Evolutionary conservation across 163 green algal genomes (phyloP).

Genomic region (Scenedesmus sp.): DNA sequence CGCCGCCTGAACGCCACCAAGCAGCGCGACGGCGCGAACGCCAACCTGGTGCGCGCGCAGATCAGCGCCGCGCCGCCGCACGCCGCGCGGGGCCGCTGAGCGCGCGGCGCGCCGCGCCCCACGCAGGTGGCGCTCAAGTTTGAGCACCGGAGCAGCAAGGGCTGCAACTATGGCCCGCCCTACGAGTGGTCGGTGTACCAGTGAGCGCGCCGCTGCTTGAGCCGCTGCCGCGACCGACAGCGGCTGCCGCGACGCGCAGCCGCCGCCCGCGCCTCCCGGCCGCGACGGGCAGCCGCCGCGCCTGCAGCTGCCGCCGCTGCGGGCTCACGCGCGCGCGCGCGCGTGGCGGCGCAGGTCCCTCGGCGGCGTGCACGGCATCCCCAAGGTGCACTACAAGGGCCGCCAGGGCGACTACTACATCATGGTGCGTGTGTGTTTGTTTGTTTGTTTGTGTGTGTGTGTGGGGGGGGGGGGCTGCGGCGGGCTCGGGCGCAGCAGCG

Average conservation of each 20-base stretch:
- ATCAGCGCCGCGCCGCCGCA: not conserved
- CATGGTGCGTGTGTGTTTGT: slow-evolving; percentile 81
- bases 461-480: not conserved
- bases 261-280: no score
- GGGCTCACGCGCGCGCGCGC: not conserved
- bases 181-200: slow-evolving; percentile 98
- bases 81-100: not conserved
- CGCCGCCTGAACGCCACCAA: slow-evolving; percentile 59
- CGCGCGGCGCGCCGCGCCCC: not conserved
- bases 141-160: slow-evolving; percentile 97
- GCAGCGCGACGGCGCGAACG: slow-evolving; percentile 75
- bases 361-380: slow-evolving; percentile 91
- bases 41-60: slow-evolving; percentile 62
- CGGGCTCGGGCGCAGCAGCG: not conserved
- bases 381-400: slow-evolving; percentile 98
- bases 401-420: slow-evolving; percentile 99
- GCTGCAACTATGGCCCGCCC: slow-evolving; percentile 91
- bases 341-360: slow-evolving; percentile 49
- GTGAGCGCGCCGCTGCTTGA: slow-evolving; percentile 42
- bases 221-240: not conserved
- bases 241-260: no score
- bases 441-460: not conserved
- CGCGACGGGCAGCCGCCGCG: no score
- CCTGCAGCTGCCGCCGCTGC: no score
- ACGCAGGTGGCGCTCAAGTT: slow-evolving; percentile 97